phyloP scores from a whole-genome alignment of 2,329 filamentous ascomycete species.

The Verticillium alfalfae region DNA sequence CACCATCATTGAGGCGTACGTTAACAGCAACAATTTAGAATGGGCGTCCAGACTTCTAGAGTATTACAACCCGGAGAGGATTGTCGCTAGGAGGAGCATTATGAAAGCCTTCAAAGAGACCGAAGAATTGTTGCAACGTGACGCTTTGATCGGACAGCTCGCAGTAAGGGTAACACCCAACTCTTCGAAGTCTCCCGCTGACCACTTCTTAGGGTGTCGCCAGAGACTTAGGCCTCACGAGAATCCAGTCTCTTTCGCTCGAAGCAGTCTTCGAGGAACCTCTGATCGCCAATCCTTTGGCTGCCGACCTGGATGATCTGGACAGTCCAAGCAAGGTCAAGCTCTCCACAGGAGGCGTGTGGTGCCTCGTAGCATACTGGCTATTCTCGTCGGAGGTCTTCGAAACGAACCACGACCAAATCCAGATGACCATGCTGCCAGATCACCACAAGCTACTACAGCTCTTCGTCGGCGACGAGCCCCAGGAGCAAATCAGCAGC shows the following conservation, averaged over 20 bases:
- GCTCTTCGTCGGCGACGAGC: constrained; percentile 45
- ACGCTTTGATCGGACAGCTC: constrained; percentile 66
- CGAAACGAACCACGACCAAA: constrained; percentile 45
- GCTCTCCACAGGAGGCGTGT: constrained; percentile 52
- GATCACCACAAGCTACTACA: constrained; percentile 50
- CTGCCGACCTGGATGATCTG: constrained; percentile 37
- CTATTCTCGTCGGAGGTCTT: constrained; percentile 59
- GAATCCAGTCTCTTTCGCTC: constrained; percentile 35
- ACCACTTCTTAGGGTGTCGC: constrained; percentile 48
- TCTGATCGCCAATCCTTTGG: constrained; percentile 38
- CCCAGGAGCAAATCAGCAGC: constrained; percentile 40
- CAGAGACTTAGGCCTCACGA: constrained; percentile 50
- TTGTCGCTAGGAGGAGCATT: constrained; percentile 57
- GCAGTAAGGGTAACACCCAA: constrained; percentile 40
- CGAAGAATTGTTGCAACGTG: constrained; percentile 52
- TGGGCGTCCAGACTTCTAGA: constrained; percentile 65
- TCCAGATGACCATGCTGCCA: constrained; percentile 54
- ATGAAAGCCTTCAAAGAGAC: constrained; percentile 61
- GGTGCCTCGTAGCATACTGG: constrained; percentile 57
- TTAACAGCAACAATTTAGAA: constrained; percentile 53
- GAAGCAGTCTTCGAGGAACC: constrained; percentile 35
- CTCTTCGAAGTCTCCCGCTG: constrained; percentile 5
- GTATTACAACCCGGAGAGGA: constrained; percentile 58
- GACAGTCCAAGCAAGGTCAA: constrained; percentile 45
- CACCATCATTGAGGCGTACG: constrained; percentile 68